Evolutionary conservation across 768 basidiomycete species (phyloP).

Genomic region (Crepidotus variabilis): DNA sequence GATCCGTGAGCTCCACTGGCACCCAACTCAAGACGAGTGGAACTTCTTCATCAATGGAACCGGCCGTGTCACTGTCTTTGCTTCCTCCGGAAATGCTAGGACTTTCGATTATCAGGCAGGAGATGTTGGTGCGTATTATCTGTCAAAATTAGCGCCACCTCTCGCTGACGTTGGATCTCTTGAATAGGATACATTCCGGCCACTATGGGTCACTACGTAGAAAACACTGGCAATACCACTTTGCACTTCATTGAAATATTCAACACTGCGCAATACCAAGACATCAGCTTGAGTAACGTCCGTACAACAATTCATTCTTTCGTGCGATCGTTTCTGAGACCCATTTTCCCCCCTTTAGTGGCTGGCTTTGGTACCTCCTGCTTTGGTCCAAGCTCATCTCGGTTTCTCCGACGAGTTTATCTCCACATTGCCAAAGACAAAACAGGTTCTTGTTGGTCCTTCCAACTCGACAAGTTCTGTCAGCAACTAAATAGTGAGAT

Average conservation of each 20-base stretch:
- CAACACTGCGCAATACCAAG: constrained; percentile 47
- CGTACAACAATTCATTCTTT: background rate
- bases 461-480: background rate
- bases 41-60: constrained; percentile 52
- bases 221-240: constrained; percentile 61
- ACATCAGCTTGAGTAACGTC: constrained; percentile 43
- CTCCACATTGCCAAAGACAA: constrained; percentile 43
- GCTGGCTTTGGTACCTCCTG: constrained; percentile 55
- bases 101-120: constrained; percentile 62
- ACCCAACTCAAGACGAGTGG: constrained; percentile 70
- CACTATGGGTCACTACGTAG: constrained; percentile 64
- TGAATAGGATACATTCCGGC: constrained; percentile 50
- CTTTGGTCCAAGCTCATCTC: constrained; percentile 58
- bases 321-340: background rate
- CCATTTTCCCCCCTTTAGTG: constrained; percentile 32
- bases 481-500: background rate
- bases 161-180: too few species aligned
- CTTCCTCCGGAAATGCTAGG: constrained; percentile 45
- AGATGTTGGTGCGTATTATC: constrained; percentile 23
- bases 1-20: constrained; percentile 43
- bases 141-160: too few species aligned
- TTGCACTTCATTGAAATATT: constrained; percentile 61
- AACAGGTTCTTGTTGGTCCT: constrained; percentile 27
- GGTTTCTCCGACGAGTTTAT: constrained; percentile 48
- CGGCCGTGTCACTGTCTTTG: constrained; percentile 57